Base-by-base conservation (phyloP, 768 basidiomycete species). In the Boletus sp. region DNA sequence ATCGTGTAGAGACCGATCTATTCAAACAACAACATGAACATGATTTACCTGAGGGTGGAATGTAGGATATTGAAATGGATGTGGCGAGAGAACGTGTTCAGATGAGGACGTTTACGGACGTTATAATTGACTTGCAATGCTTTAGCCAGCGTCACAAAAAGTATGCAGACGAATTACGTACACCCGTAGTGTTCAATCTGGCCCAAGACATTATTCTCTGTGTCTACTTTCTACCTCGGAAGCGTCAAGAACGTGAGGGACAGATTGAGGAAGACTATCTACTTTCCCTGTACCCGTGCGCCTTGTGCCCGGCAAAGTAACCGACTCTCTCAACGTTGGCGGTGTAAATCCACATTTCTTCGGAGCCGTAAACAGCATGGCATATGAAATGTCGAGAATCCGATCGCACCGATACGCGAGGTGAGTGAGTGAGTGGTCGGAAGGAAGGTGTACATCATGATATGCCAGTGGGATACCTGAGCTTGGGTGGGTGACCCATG, bases 131-230 rank as follows among this genome's bases (percentile, higher is more conserved):
- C 84, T 84, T 40, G 30, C 46, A 17, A 5, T 3, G 11, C 47
- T 7, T 56, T 7, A 54, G 30, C 33, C 12, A 18, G 32, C 10
- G 7, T 11, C 1, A 14, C 14, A 7, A 28, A 20, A 1, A 35
- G 2, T n/a, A 49, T n/a, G 20, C 17, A 36, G 50, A 24, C 28
- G 10, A 32, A 29, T 10, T 1, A 67, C 80, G 33, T 55, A 86
- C 84, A 71, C 60, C 78, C 81, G 61, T 86, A 87, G 37, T 82
- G 76, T 59, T 86, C 85, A 18, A 86, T 69, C 60, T 86, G 83
- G 64, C 88, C 86, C n/a, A 66, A 76, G 32, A 87, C 79, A 5
- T 83, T 82, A n/a, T 57, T 59, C 0, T 59, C 53, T 5, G 77
- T 74, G 45, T 80, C 81, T 24, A 87, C 79, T 51, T 82, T 80